Evolutionary conservation across 495 filamentous ascomycete genomes (phyloP).

Genomic region (Annulohypoxylon stygium): DNA sequence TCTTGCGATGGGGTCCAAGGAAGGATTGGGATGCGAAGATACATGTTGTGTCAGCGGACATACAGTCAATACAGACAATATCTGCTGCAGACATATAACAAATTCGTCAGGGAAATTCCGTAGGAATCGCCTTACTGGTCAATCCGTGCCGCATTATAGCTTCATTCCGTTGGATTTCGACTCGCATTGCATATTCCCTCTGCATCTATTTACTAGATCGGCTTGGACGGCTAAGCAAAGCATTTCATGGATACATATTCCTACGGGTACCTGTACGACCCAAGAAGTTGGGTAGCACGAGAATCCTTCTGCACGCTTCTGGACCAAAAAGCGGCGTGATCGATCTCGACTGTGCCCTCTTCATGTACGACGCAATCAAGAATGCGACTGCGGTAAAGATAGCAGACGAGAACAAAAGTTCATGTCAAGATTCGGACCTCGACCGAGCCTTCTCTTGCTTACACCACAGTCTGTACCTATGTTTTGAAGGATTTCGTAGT

Average conservation of each 20-base stretch:
- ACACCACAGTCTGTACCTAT: slow-evolving; percentile 5
- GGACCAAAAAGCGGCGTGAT: slow-evolving; percentile 31
- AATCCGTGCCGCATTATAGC: slow-evolving; percentile 35
- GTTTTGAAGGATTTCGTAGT: slow-evolving; percentile 31
- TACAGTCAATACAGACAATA: not conserved
- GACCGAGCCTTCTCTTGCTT: slow-evolving; percentile 22
- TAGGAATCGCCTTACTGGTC: slow-evolving; percentile 26
- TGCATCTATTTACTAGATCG: slow-evolving; percentile 42
- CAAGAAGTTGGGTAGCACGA: slow-evolving; percentile 41
- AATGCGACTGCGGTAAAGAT: slow-evolving; percentile 19
- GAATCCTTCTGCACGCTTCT: slow-evolving; percentile 28
- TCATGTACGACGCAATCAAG: slow-evolving; percentile 39
- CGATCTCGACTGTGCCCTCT: slow-evolving; percentile 28
- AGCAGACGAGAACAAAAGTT: slow-evolving; percentile 3
- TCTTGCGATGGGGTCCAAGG: slow-evolving; percentile 40
- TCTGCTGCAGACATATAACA: not conserved
- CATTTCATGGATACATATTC: slow-evolving; percentile 2
- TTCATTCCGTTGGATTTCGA: slow-evolving; percentile 26
- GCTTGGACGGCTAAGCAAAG: slow-evolving; percentile 39
- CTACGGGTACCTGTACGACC: slow-evolving; percentile 20
- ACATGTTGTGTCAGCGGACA: slow-evolving; percentile 37
- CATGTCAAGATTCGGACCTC: not conserved
- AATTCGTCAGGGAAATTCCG: slow-evolving; percentile 17
- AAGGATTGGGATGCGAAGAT: slow-evolving; percentile 29
- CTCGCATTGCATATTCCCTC: slow-evolving; percentile 44